Percentiles rank a stretch among this genome's conserved stretches.
Evolutionary conservation across 768 basidiomycete genomes (phyloP).

Genomic region (Leccinum uliginosum): DNA sequence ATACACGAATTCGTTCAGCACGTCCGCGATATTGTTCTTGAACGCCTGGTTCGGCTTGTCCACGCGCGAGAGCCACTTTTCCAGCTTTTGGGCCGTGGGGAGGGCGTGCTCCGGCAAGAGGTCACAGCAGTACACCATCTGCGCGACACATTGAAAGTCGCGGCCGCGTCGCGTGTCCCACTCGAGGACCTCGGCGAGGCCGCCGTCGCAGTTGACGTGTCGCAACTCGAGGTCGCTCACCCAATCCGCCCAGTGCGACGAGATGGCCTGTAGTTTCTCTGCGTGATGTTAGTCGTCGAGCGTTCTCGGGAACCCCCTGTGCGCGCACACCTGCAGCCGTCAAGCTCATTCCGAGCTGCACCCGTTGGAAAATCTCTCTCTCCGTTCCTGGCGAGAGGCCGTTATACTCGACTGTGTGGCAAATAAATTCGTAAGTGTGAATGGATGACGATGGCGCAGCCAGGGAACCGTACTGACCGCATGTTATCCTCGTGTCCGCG

Average conservation of each 20-base stretch:
- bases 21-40: conserved; percentile 48
- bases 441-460: not conserved
- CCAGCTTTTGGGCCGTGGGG: conserved; percentile 54
- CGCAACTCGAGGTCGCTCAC: conserved; percentile 53
- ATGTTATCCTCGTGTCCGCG: conserved; percentile 54
- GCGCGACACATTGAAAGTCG: conserved; percentile 71
- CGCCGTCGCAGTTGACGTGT: conserved; percentile 55
- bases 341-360: conserved; percentile 74
- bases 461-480: conserved; percentile 42
- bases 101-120: conserved; percentile 41
- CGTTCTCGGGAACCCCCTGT: not conserved
- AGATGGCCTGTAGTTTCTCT: conserved; percentile 81
- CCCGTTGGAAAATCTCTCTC: conserved; percentile 78
- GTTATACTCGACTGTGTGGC: conserved; percentile 59
- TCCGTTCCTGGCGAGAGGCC: conserved; percentile 52
- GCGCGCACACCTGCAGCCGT: conserved; percentile 57
- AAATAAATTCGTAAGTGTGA: not conserved
- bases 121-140: conserved; percentile 65
- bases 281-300: conserved; percentile 2
- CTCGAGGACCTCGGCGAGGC: conserved; percentile 50
- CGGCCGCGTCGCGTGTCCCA: conserved; percentile 70
- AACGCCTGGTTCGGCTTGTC: conserved; percentile 44
- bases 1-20: conserved; percentile 50
- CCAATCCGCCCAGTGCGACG: conserved; percentile 68
- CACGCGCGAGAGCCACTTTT: conserved; percentile 37